Conservation (phyloP, 805 yeast species). For the Schizosaccharomyces lindneri region DNA sequence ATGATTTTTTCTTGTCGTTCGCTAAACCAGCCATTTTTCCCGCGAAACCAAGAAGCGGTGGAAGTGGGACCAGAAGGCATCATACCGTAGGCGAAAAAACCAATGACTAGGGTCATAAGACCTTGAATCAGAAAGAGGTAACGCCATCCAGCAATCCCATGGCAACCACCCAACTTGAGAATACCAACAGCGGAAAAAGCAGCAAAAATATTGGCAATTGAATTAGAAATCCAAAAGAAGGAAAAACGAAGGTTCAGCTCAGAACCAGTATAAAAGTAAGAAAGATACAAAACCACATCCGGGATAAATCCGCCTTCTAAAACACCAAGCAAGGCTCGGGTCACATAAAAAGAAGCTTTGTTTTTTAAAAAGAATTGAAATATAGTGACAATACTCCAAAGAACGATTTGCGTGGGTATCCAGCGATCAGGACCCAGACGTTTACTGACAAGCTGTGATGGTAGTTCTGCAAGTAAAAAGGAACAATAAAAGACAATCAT, state of each 20-base stretch:
- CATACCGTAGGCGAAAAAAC: slow-evolving; percentile 18
- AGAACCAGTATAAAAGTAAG: slow-evolving; percentile 32
- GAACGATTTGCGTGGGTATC: slow-evolving; percentile 27
- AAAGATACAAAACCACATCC: slow-evolving; percentile 32
- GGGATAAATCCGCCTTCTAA: slow-evolving; percentile 43
- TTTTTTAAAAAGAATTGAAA: not conserved
- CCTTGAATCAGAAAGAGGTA: slow-evolving; percentile 45
- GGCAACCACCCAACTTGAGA: slow-evolving; percentile 22
- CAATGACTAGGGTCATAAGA: slow-evolving; percentile 27
- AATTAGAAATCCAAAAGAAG: slow-evolving; percentile 29
- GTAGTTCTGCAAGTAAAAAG: slow-evolving; percentile 34
- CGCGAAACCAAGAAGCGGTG: slow-evolving; percentile 25
- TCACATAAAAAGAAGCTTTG: not conserved
- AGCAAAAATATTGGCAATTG: slow-evolving; percentile 20
- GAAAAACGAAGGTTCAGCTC: slow-evolving; percentile 33
- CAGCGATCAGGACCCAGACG: slow-evolving; percentile 36
- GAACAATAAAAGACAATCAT: slow-evolving; percentile 27
- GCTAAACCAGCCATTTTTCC: slow-evolving; percentile 28
- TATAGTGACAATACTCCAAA: not conserved
- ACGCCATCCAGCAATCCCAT: slow-evolving; percentile 28
- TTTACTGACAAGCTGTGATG: slow-evolving; percentile 42
- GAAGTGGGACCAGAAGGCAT: slow-evolving; percentile 35
- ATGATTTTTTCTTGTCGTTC: slow-evolving; percentile 32
- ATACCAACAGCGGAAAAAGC: slow-evolving; percentile 27
- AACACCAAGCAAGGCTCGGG: slow-evolving; percentile 21